Evolutionary conservation across 495 filamentous ascomycete genomes (phyloP).

Genomic region (Staphylotrichum tortipilum): DNA sequence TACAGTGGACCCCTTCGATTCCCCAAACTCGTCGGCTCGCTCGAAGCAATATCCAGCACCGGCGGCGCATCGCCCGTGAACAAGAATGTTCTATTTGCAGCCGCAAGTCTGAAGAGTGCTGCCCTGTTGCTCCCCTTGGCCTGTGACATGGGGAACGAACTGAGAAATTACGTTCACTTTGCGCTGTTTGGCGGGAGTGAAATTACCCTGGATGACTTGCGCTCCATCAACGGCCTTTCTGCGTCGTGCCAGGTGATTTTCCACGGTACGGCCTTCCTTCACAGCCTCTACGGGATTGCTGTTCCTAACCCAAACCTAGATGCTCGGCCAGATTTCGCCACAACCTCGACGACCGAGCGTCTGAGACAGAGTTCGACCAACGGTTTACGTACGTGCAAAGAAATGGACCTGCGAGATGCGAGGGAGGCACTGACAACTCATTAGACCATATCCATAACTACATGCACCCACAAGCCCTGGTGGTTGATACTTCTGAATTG

Average conservation of each 20-base stretch:
- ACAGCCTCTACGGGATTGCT: not conserved
- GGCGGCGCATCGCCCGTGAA: conserved; percentile 31
- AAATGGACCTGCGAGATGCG: not conserved
- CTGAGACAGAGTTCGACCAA: conserved; percentile 33
- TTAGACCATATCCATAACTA: conserved; percentile 43
- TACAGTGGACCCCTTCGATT: conserved; percentile 37
- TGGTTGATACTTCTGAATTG: conserved; percentile 41
- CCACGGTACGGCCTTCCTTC: conserved; percentile 34
- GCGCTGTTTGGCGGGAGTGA: conserved; percentile 48
- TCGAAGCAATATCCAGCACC: conserved; percentile 33
- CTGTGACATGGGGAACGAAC: conserved; percentile 50
- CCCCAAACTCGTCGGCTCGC: conserved; percentile 26
- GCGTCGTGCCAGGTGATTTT: conserved; percentile 46
- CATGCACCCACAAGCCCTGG: conserved; percentile 50
- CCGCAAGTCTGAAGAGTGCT: conserved; percentile 48
- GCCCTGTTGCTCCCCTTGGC: conserved; percentile 49
- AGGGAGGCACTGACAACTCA: conserved; percentile 7
- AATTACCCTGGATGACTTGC: conserved; percentile 43
- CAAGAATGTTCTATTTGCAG: conserved; percentile 51
- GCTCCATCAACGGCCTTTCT: conserved; percentile 48
- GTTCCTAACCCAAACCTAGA: conserved; percentile 29
- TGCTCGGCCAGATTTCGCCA: conserved; percentile 44
- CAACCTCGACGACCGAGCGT: conserved; percentile 43
- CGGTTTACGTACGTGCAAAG: conserved; percentile 31
- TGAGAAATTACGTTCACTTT: conserved; percentile 52